Base-by-base conservation (phyloP, 225 moss, liverwort and hornwort species). In the Physcomitrium patens region DNA sequence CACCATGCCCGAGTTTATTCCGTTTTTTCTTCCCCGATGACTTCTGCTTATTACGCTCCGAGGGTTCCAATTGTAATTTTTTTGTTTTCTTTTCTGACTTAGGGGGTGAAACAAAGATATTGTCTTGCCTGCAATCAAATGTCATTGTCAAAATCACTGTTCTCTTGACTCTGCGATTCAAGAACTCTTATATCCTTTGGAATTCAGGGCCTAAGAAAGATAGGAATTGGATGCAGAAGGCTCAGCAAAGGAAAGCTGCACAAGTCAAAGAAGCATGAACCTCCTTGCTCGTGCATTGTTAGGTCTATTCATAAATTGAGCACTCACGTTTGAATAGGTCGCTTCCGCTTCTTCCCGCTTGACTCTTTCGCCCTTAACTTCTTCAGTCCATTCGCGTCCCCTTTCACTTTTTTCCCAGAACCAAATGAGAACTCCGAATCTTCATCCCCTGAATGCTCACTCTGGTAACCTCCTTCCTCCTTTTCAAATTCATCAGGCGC, bases 381-480 rank as follows among this genome's bases (percentile, higher is more conserved):
- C 49, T 59, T 55, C 18, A n/a, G 74, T 53, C 67, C 64, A 61
- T 17, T 42, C 31, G 17, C 10, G 52, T 62, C 59, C 47, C 23
- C 63, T 52, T 31, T 63, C 50, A 65, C 13, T 64, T 67, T 43
- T 74, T 74, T 77, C 54, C 61, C 79, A 63, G 69, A 78, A 79
- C 84, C 81, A 47, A 83, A 64, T 46, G 85, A 80, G 10, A 76
- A 27, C 43, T 88, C 85, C 3, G 82, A 79, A 70, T 86, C 88
- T 77, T 58, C 82, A 57, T 89, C 89, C 18, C 83, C 86, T 66
- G 84, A 77, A 26, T 72, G 75, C 68, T 91, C 91, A 81, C 89
- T 82, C 67, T 87, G 85, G 78, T 87, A 88, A 46, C 91, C 93
- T 53, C 87, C 91, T 18, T 80, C 65, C 80, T 88, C 88, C 73